Base-by-base conservation (phyloP, 768 basidiomycete species). In the Xerocomellus amylosporus region DNA sequence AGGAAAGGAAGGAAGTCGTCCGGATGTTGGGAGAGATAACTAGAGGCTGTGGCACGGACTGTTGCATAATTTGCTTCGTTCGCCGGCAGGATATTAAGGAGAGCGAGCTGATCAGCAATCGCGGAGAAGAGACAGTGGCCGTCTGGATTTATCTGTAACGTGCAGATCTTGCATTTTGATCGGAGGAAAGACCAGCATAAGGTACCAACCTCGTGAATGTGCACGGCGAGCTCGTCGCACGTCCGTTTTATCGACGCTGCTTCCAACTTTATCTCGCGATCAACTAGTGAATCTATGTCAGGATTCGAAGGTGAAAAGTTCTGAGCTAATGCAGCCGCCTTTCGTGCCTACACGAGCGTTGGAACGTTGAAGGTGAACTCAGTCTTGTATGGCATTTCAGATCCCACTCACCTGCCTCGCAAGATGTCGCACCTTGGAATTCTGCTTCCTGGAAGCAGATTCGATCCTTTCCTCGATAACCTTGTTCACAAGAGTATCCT, bases 51-150 rank as follows among this genome's bases (percentile, higher is more conserved):
- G 14, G 69, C 68, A 22, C 97, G 87, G 41, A 84, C 78, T 14
- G 74, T 74, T 6, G 73, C 63, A 64, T 90, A 89, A 50, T 76
- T 82, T 31, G 88, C 85, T 56, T 85, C 70, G 14, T 74, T 62
- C 2, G 79, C 61, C 9, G 86, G 78, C 30, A 94, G 56, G 46
- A 93, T 70, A 36, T 83, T 81, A 26, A 94, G 80, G n/a, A 89
- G 63, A 42, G 76, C 77, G 31, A 97, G 83, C 68, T 99, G 96
- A 71, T 98, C 93, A 24, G 92, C 96, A 24, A 98, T 77, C 10
- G 96, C 92, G 44, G 93, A 89, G 75, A 88, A 99, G 30, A 98
- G 84, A 74, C 96, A 98, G 63, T 98, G 95, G 0, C 96, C 96
- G 63, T 98, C 96, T 17, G 96, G 93, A 55, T 86, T 85, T 62